These are phyloP conservation scores for Pterulicium gracile DNA, from an alignment of 1,284 basidiomycete species.

Conservation along the genomic window DNA sequence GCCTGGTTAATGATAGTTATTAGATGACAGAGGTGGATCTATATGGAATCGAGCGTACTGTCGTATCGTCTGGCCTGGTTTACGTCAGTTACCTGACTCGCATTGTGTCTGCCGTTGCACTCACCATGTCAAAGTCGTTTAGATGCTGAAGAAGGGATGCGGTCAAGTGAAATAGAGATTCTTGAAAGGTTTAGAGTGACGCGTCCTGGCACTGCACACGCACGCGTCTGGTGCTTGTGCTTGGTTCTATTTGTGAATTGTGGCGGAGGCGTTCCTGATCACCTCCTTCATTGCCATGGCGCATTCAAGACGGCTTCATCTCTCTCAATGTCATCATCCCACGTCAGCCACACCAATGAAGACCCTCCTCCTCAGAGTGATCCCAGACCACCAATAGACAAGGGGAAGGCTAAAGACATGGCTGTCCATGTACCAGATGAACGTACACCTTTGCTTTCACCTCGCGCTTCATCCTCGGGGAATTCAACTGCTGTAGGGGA, in stretches of 20 bases:
- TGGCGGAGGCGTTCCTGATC: too few relatives aligned
- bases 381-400: constrained; percentile 18
- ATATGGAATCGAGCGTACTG: constrained; percentile 39
- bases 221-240: background rate
- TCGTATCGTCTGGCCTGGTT: constrained; percentile 80
- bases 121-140: background rate
- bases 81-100: background rate
- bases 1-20: constrained; percentile 33
- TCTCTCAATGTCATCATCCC: too few relatives aligned
- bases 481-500: constrained; percentile 17
- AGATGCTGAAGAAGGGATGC: background rate
- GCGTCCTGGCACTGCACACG: too few relatives aligned
- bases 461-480: constrained; percentile 15
- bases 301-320: too few relatives aligned
- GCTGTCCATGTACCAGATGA: constrained; percentile 25
- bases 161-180: background rate
- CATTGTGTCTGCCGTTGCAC: background rate
- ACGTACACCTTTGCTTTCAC: constrained; percentile 30
- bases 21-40: constrained; percentile 2
- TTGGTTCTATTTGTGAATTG: background rate
- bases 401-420: constrained; percentile 28
- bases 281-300: too few relatives aligned
- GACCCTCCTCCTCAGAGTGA: too few relatives aligned
- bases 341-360: too few relatives aligned
- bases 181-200: background rate